Evolutionary conservation across 768 basidiomycete genomes (phyloP), one percentile per base, ranked within the genome.

Genomic region (Mycena kentingensis): DNA sequence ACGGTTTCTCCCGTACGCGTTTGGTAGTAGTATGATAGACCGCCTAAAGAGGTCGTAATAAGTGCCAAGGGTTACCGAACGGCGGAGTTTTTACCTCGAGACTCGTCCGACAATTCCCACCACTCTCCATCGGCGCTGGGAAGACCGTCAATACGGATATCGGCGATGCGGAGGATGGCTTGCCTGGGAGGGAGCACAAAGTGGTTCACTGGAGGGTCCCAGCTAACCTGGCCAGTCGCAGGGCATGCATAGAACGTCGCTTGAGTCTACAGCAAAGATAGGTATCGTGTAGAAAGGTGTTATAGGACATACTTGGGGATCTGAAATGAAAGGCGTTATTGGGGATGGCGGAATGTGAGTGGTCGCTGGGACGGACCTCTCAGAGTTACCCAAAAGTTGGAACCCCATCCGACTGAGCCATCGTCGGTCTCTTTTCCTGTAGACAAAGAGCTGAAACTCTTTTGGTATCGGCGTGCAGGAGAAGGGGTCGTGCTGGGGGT

Each of bases 351-450:
- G n/a, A n/a, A n/a, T n/a, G n/a, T n/a, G n/a, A n/a, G n/a, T n/a
- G n/a, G n/a, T n/a, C n/a, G n/a, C n/a, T n/a, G n/a, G n/a, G n/a
- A n/a, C n/a, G n/a, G n/a, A n/a, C n/a, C 93, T 42, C 88, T 80
- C 46, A 96, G 77, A 5, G 94, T 95, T 6, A 96, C 91, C 94
- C 94, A 97, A 66, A 97, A 96, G 67, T 93, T 87, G 24, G 88
- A 82, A 4, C 91, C 92, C 92, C 92, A 94, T 25, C 79, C 79
- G 55, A 80, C 70, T 59, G n/a, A n/a, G n/a, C 78, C 80, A 49
- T 78, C 73, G 41, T 63, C 69, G 47, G 77, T 73, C 36, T 68
- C 67, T 25, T 48, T 62, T n/a, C n/a, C n/a, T 28, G 60, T 50
- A 27, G 56, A 60, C 25, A 55, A 26, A 6, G 58, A 60, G 27